These are phyloP conservation scores for Leptodermis oblonga DNA, from an alignment of 257 asterid species.

Conservation along the genomic window DNA sequence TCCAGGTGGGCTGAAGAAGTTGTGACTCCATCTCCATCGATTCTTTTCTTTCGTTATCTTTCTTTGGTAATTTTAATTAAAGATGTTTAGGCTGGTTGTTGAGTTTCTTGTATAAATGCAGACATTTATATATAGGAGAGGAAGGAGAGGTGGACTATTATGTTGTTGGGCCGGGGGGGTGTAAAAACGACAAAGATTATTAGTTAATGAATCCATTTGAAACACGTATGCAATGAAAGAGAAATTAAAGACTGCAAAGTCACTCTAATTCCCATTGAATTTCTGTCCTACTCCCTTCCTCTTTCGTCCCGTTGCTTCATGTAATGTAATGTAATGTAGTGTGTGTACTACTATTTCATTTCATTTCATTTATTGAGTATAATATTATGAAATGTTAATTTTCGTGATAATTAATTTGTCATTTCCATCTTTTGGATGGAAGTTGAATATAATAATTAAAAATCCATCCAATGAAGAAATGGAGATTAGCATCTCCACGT, in stretches of 20 bases:
- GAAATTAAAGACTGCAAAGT: no score
- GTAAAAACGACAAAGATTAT: background rate
- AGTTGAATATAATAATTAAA: conserved; percentile 19
- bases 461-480: background rate
- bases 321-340: no score
- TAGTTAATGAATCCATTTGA: background rate
- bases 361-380: no score
- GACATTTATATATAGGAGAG: conserved; percentile 8
- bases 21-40: conserved; percentile 55
- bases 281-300: background rate
- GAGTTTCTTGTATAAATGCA: background rate
- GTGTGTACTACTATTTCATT: background rate
- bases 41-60: conserved; percentile 16
- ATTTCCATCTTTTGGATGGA: background rate
- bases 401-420: no score
- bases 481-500: no score
- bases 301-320: conserved; percentile 38
- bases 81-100: background rate
- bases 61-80: background rate
- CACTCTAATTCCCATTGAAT: background rate
- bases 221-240: background rate
- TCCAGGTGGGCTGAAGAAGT: conserved; percentile 40
- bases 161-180: no score
- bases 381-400: no score
- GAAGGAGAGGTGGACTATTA: no score